Percentiles rank a stretch among this genome's conserved stretches.
Conservation (phyloP, 1,139 yeast species). For the Torulaspora globosa region DNA sequence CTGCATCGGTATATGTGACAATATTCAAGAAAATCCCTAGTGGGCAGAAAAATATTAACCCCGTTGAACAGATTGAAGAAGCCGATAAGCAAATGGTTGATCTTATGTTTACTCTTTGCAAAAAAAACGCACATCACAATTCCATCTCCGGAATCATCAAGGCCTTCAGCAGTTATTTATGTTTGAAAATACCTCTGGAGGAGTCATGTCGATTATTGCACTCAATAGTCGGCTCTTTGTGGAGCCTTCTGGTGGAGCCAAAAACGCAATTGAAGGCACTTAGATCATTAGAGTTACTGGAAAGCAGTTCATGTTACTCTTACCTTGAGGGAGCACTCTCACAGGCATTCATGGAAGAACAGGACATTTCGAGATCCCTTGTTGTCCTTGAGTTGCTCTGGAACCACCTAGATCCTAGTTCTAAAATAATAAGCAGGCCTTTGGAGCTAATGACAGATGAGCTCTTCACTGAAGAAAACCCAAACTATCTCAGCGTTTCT, state of each 20-base stretch:
- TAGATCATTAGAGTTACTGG: constrained; percentile 25
- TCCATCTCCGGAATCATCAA: constrained; percentile 48
- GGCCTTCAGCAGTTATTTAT: constrained; percentile 39
- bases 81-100: constrained; percentile 38
- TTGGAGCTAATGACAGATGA: constrained; percentile 68
- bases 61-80: constrained; percentile 24
- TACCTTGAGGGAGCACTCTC: constrained; percentile 61
- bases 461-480: constrained; percentile 42
- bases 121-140: constrained; percentile 34
- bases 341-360: constrained; percentile 44
- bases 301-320: constrained; percentile 32
- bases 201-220: constrained; percentile 30
- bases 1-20: constrained; percentile 43
- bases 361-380: constrained; percentile 40
- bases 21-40: constrained; percentile 49
- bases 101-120: constrained; percentile 32
- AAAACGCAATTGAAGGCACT: constrained; percentile 34
- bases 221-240: constrained; percentile 36
- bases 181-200: constrained; percentile 20
- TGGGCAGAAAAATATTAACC: constrained; percentile 22
- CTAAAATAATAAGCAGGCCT: constrained; percentile 54
- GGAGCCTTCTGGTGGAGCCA: constrained; percentile 43
- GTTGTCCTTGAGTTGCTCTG: constrained; percentile 54
- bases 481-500: constrained; percentile 45
- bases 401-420: constrained; percentile 51